These are phyloP conservation scores for Cadophora luteo-olivacea DNA, from an alignment of 2,329 filamentous ascomycete species.

Conservation along the genomic window DNA sequence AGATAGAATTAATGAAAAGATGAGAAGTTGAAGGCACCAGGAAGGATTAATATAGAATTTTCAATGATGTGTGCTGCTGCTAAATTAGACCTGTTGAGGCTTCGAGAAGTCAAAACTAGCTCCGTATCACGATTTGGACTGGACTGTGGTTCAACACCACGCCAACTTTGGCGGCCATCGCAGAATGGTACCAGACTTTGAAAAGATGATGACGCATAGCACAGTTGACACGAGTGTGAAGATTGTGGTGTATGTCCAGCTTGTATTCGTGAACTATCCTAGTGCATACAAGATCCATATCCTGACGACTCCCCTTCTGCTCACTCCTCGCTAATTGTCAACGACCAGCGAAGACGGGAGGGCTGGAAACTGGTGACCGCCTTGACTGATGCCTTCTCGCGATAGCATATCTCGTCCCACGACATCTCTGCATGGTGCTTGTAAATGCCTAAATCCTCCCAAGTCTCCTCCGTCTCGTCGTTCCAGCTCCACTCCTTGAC, in stretches of 20 bases:
- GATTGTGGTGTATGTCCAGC: neutral
- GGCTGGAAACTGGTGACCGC: neutral
- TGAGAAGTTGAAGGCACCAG: neutral
- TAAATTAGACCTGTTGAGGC: neutral
- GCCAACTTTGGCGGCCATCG: neutral
- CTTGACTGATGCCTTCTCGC: neutral
- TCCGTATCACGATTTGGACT: neutral
- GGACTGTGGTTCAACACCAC: neutral
- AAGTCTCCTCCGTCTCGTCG: neutral
- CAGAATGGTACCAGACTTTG: neutral
- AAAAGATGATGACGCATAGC: neutral
- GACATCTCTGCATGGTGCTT: neutral
- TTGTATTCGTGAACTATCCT: neutral
- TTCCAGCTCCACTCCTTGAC: neutral
- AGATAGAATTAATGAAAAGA: neutral
- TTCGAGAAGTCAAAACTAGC: neutral
- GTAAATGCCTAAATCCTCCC: neutral
- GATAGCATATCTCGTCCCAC: neutral
- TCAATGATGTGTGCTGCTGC: neutral
- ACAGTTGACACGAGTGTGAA: neutral
- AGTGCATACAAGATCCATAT: neutral
- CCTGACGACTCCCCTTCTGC: neutral
- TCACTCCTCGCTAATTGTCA: neutral
- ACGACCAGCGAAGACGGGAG: neutral
- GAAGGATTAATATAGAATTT: neutral